A percentile compares a stretch with the other conserved stretches of the same genome.
phyloP scores from a whole-genome alignment of 2,329 filamentous ascomycete species.

The Zasmidium citrigriseum region DNA sequence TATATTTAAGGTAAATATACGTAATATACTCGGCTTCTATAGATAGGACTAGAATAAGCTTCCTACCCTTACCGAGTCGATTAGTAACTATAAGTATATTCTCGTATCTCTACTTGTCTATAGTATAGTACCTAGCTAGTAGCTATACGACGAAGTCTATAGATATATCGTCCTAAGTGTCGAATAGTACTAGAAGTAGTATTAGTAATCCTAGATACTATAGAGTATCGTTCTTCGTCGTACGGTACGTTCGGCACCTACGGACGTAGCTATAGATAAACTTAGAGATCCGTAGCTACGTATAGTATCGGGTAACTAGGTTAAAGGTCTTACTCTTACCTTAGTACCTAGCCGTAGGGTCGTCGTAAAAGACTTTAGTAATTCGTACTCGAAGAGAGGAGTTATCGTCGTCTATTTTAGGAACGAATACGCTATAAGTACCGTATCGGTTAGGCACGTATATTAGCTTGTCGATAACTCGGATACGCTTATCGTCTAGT shows the following conservation, averaged over 20 bases:
- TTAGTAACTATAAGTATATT: conserved; percentile 11
- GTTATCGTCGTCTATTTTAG: neutral
- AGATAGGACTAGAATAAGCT: neutral
- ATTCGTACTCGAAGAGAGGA: neutral
- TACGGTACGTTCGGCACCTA: neutral
- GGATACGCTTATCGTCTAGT: neutral
- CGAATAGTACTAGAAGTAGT: neutral
- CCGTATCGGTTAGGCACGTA: neutral
- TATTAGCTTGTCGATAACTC: neutral
- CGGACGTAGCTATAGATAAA: neutral
- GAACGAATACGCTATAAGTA: neutral
- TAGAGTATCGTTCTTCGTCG: neutral
- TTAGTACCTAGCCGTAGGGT: neutral
- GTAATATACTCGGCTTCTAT: neutral
- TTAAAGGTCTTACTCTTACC: neutral
- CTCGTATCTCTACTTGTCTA: too few relatives aligned
- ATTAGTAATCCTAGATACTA: neutral
- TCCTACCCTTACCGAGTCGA: neutral
- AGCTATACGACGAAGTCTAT: too few relatives aligned
- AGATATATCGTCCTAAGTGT: too few relatives aligned
- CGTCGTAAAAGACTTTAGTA: neutral
- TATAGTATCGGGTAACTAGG: neutral
- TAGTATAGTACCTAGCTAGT: too few relatives aligned
- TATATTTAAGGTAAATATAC: neutral
- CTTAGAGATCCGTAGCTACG: neutral